phyloP scores from a whole-genome alignment of 2,329 filamentous ascomycete species.

The Penicillium sp. region DNA sequence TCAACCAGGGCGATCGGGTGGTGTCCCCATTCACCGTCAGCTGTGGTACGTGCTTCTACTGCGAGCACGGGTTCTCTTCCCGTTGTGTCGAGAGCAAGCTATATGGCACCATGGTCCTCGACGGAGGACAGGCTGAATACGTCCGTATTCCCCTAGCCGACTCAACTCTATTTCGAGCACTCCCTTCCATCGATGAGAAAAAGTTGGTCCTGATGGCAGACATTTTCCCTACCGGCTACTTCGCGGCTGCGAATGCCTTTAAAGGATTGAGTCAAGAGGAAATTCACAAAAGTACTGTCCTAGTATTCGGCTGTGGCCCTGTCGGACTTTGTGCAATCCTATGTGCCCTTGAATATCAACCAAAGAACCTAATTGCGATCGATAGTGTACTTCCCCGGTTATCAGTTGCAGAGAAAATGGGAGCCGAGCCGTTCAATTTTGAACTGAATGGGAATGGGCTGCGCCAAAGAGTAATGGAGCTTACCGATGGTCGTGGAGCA shows the following conservation, averaged over 20 bases:
- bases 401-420: slow-evolving; percentile 69
- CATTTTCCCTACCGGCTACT: slow-evolving; percentile 83
- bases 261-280: slow-evolving; percentile 59
- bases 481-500: slow-evolving; percentile 77
- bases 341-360: slow-evolving; percentile 70
- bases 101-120: slow-evolving; percentile 70
- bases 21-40: slow-evolving; percentile 81
- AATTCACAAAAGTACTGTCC: slow-evolving; percentile 51
- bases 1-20: slow-evolving; percentile 74
- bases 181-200: slow-evolving; percentile 69
- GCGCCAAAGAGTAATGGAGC: slow-evolving; percentile 62
- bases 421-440: slow-evolving; percentile 82
- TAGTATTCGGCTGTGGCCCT: slow-evolving; percentile 80
- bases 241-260: slow-evolving; percentile 76
- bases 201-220: slow-evolving; percentile 85
- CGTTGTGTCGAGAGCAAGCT: slow-evolving; percentile 71
- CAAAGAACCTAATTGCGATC: slow-evolving; percentile 74
- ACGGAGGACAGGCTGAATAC: slow-evolving; percentile 81
- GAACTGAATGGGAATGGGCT: slow-evolving; percentile 66
- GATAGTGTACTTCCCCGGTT: slow-evolving; percentile 76
- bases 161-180: slow-evolving; percentile 73
- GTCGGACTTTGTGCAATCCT: slow-evolving; percentile 83
- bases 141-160: slow-evolving; percentile 80
- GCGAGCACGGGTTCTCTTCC: slow-evolving; percentile 71
- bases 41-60: slow-evolving; percentile 82